Base-by-base conservation (phyloP, 78 protist genomes). In the Chrysochromulina parva region DNA sequence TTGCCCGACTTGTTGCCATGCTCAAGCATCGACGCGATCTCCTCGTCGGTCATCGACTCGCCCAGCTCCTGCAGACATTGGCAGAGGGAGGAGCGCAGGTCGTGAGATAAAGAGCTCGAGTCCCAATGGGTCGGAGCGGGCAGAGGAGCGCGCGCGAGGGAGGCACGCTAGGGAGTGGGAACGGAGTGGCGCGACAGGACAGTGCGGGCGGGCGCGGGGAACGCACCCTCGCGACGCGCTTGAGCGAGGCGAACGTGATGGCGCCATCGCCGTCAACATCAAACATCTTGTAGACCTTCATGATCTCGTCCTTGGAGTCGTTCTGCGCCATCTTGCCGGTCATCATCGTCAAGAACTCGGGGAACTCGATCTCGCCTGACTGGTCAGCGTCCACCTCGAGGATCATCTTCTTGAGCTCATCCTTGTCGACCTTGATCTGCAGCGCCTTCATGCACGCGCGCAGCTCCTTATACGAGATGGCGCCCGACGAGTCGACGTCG, bases 391-490 rank as follows among this genome's bases (percentile, higher is more conserved):
- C 98, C n/a, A 96, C 87, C 59, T 97, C 97, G 17, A 78, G 11
- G 58, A 95, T 90, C 95, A 97, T 91, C 89, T 91, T 90, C 90
- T 90, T 85, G 69, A 96, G 89, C 85, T 95, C 97, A 82, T 97
- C 97, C 90, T 95, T 94, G 95, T 95, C 94, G 47, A 66, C 73
- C 69, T 62, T 97, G 62, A 97, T 94, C 4, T 97, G 97, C 4
- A 97, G 95, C 5, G 98, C 98, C 5, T 96, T 90, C 96, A 97
- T 95, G 38, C 97, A 98, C 47, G 96, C 98, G 92, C 94, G 94
- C 58, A 97, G 88, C 92, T 97, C 99, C 87, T 96, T 95, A 22
- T 95, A 95, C 22, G 95, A 97, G 69, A 97, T 97, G 52, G 95
- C 48, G 50, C 97, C 98, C 62, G 62, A 58, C 24, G 24, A 7